A percentile compares a stretch with the other conserved stretches of the same genome.
These are phyloP conservation scores for Vigna hirtella DNA, from an alignment of 306 rosid species.

Conservation along the genomic window DNA sequence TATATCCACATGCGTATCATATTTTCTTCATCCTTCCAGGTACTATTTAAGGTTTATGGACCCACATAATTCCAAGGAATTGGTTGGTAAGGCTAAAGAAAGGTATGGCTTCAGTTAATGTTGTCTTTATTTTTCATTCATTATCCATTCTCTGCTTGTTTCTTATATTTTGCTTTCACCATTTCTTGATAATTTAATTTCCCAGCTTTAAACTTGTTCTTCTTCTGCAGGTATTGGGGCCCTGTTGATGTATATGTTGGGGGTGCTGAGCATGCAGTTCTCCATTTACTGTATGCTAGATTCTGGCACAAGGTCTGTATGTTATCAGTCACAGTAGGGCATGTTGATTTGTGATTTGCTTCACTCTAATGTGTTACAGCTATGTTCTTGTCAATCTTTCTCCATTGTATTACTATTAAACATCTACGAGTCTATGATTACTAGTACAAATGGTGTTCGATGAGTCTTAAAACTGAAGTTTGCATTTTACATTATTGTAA, in stretches of 20 bases:
- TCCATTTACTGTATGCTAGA: slow-evolving; percentile 94
- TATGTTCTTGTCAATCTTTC: slow-evolving; percentile 19
- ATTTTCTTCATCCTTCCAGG: slow-evolving; percentile 61
- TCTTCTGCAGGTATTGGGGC: slow-evolving; percentile 82
- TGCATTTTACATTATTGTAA: slow-evolving; percentile 17
- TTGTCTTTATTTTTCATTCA: slow-evolving; percentile 34
- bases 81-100: slow-evolving; percentile 83
- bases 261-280: slow-evolving; percentile 99
- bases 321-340: slow-evolving; percentile 31
- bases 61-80: slow-evolving; percentile 77
- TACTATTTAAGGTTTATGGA: slow-evolving; percentile 98
- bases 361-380: slow-evolving; percentile 35
- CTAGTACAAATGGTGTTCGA: slow-evolving; percentile 15
- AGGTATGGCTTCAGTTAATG: slow-evolving; percentile 49
- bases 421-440: slow-evolving; percentile 1
- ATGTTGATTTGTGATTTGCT: slow-evolving; percentile 31
- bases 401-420: slow-evolving; percentile 14
- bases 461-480: slow-evolving; percentile 14
- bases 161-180: slow-evolving; percentile 6
- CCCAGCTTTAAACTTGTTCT: slow-evolving; percentile 36
- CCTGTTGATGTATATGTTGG: slow-evolving; percentile 98
- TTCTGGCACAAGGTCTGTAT: slow-evolving; percentile 97
- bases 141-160: slow-evolving; percentile 18
- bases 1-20: slow-evolving; percentile 23
- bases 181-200: slow-evolving; percentile 29